Evolutionary conservation across 2,329 filamentous ascomycete genomes (phyloP), one percentile per base, ranked within the genome.

Genomic region (Dothideomycetes sp.): DNA sequence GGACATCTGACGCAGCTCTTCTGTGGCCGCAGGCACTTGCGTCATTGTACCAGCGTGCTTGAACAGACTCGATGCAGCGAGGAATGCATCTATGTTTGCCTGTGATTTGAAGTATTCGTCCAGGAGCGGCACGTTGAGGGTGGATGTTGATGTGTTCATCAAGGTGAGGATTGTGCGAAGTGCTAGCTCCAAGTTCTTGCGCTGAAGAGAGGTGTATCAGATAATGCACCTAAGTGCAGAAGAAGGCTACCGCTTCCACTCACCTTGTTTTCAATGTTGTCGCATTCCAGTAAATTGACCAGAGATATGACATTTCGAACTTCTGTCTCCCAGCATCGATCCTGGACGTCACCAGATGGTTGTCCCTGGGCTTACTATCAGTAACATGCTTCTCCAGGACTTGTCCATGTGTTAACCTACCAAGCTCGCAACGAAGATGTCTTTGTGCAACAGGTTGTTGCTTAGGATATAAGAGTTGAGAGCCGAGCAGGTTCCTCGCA

Each of bases 31-130:
- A 5, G 60, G 50, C 30, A 45, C 51, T 40, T 68, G 64, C 4
- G 54, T 51, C 10, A 52, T 55, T 16, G 60, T 65, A 15, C 70
- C 70, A 3, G 73, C 70, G n/a, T 72, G 68, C 9, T 70, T 62
- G 53, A 75, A 84, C 2, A 85, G 64, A 15, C 68, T 74, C 1
- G 81, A 86, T 10, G 71, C 68, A 46, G 72, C 73, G 22, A 87
- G 62, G 51, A 85, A 78, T 18, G 70, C 66, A 41, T 74, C 65
- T 35, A 72, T 64, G 45, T 77, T 80, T 16, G 62, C 55, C 5
- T 64, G 58, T 3, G 64, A 55, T n/a, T 56, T 47, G 50, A 72
- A 71, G 8, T 58, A 50, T 2, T 51, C 41, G 1, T 49, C 47
- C 4, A 73, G 54, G 14, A 62, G 48, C 10, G 45, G 31, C 32